Evolutionary conservation across 345 rosid genomes (phyloP).

Genomic region (Mercurialis annua): DNA sequence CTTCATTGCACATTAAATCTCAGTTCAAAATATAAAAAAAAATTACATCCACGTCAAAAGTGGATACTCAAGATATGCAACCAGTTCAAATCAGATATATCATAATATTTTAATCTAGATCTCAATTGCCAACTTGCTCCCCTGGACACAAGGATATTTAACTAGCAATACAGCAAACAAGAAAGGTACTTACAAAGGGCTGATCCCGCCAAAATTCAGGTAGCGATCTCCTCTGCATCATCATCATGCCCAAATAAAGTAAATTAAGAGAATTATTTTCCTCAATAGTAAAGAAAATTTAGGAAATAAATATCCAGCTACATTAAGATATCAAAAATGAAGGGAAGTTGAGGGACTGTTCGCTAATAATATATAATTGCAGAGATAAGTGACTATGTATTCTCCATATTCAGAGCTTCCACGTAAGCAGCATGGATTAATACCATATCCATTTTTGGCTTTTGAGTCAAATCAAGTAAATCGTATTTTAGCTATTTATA

Average conservation of each 20-base stretch:
- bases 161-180: background rate
- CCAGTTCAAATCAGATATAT: background rate
- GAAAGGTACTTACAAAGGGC: conserved; percentile 55
- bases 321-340: background rate
- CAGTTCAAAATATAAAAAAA: background rate
- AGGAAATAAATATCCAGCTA: background rate
- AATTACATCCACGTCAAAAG: conserved; percentile 1
- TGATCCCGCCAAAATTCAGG: conserved; percentile 96
- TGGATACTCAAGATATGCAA: background rate
- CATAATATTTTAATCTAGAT: background rate
- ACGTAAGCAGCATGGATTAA: background rate
- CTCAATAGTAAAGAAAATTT: conserved; percentile 7
- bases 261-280: conserved; percentile 9
- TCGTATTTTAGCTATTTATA: no score
- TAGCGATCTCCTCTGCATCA: conserved; percentile 71
- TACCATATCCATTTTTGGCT: background rate
- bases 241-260: conserved; percentile 10
- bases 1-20: background rate
- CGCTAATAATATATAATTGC: background rate
- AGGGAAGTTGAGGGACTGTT: background rate
- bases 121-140: no score
- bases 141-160: background rate
- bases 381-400: background rate
- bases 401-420: background rate
- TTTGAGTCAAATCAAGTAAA: background rate